Evolutionary conservation across 2,329 filamentous ascomycete species (phyloP), one percentile per base, ranked within the genome.

Genomic region (Emmonsiellopsis sp.): DNA sequence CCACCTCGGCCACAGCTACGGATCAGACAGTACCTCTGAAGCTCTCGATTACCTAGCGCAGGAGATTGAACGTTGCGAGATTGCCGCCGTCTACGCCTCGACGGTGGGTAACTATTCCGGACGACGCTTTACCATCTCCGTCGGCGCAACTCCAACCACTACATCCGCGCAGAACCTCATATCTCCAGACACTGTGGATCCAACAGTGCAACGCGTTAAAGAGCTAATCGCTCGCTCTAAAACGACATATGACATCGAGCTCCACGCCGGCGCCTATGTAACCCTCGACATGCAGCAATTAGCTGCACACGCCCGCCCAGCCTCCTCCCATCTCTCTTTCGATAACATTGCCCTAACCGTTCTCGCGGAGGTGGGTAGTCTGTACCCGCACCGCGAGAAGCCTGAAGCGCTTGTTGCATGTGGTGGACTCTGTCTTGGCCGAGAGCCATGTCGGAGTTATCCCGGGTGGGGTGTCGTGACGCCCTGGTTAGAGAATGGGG

Each of bases 261-360:
- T 89, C 5, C 87, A 90, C 64, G 86, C 86, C 0, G 86, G 86
- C 43, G 85, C 88, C 1, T 91, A 90, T 64, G 81, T 86, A 0
- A 76, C 82, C 2, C 79, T 91, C 6, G 87, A 92, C 66, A 73
- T 90, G 59, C 87, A 92, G 67, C 87, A 92, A 67, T 75, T 91
- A 3, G 83, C 86, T 1, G 86, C 86, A 1, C 81, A 85, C 62
- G 82, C 85, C 11, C 70, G 79, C 1, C 59, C 59, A 10, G 69
- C 38, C 65, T 58, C 59, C 31, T 59, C 59, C 32, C 53, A 73
- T 58, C 55, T 59, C 9, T 58, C 59, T 13, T 61, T 56, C 40
- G 66, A 73, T 5, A 78, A 83, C 59, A 75, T 91, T 16, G 86
- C 79, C 1, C 69, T 89, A 45, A 82, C 79, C 0, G 76, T 90